Evolutionary conservation across 108 stramenopile genomes (phyloP).

Genomic region (Ochromonas danica): DNA sequence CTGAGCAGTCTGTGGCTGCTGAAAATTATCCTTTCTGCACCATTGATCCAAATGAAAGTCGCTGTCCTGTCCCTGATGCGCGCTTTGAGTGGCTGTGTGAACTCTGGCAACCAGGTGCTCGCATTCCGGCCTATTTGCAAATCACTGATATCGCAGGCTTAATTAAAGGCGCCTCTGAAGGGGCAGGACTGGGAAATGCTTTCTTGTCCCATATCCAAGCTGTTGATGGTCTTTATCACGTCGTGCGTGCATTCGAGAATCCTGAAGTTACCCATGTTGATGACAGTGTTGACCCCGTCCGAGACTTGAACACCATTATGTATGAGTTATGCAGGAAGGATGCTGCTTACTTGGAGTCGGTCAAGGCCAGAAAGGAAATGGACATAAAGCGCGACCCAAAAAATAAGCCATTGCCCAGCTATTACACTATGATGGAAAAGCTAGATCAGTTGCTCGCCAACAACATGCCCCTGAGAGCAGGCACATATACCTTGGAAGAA

Average conservation of each 20-base stretch:
- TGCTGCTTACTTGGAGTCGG: slow-evolving; percentile 53
- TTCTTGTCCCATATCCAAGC: slow-evolving; percentile 95
- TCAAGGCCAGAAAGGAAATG: slow-evolving; percentile 72
- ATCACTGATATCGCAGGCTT: slow-evolving; percentile 99
- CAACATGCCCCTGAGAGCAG: background rate
- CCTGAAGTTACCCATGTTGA: slow-evolving; percentile 98
- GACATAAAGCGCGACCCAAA: slow-evolving; percentile 58
- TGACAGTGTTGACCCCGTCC: slow-evolving; percentile 95
- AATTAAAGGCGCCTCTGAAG: slow-evolving; percentile 93
- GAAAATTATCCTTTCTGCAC: slow-evolving; percentile 91
- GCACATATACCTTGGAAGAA: slow-evolving; percentile 24
- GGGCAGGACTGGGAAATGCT: slow-evolving; percentile 97
- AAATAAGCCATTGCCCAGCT: slow-evolving; percentile 6
- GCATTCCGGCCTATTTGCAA: slow-evolving; percentile 87
- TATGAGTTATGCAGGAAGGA: slow-evolving; percentile 93
- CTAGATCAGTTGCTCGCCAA: background rate
- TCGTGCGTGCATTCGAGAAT: slow-evolving; percentile 91
- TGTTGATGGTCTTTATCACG: slow-evolving; percentile 95
- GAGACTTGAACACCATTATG: slow-evolving; percentile 97
- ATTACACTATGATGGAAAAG: slow-evolving; percentile 36
- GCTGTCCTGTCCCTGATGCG: slow-evolving; percentile 63
- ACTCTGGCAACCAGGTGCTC: slow-evolving; percentile 68
- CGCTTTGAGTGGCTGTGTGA: slow-evolving; percentile 92
- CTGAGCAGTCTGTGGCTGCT: slow-evolving; percentile 54
- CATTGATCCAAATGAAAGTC: slow-evolving; percentile 97